phyloP scores from a whole-genome alignment of 2,329 filamentous ascomycete genomes.

The Zelopaecilomyces penicillatus region DNA sequence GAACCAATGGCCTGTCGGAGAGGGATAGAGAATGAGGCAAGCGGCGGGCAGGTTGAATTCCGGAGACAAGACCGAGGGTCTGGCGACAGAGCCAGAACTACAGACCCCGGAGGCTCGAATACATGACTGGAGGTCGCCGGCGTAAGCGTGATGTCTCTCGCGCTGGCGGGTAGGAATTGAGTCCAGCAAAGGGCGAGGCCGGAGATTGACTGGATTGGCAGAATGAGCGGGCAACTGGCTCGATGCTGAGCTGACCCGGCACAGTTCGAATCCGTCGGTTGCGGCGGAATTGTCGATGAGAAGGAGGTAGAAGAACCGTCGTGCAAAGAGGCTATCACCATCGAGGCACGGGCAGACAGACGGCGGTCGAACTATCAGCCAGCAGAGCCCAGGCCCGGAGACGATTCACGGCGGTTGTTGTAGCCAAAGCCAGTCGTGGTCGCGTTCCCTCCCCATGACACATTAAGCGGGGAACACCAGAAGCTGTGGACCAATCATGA shows the following conservation, averaged over 20 bases:
- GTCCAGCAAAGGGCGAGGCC: slow-evolving; percentile 1
- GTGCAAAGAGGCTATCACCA: slow-evolving; percentile 5
- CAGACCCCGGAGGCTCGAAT: slow-evolving; percentile 32
- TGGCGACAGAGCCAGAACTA: slow-evolving; percentile 42
- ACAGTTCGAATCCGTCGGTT: not conserved
- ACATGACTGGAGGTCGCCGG: slow-evolving; percentile 35
- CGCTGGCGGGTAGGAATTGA: slow-evolving; percentile 11
- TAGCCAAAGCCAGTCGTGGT: slow-evolving; percentile 11
- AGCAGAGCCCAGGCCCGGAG: slow-evolving; percentile 6
- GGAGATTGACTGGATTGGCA: slow-evolving; percentile 6
- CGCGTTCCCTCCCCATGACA: slow-evolving; percentile 27
- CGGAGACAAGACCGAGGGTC: slow-evolving; percentile 23
- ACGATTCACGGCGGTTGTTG: slow-evolving; percentile 10
- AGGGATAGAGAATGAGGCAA: not conserved
- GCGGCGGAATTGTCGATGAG: not conserved
- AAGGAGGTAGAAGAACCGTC: not conserved
- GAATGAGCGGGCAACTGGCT: slow-evolving; percentile 9
- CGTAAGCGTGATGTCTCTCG: slow-evolving; percentile 16
- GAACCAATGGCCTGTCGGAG: slow-evolving; percentile 8
- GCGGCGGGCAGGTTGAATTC: slow-evolving; percentile 3
- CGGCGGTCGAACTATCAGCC: slow-evolving; percentile 2
- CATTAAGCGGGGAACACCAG: slow-evolving; percentile 27
- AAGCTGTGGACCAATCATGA: slow-evolving; percentile 21
- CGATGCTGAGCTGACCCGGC: slow-evolving; percentile 6
- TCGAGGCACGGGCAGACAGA: slow-evolving; percentile 5